Evolutionary conservation across 139 green algal genomes (phyloP).

Genomic region (Yamagishiella unicocca): DNA sequence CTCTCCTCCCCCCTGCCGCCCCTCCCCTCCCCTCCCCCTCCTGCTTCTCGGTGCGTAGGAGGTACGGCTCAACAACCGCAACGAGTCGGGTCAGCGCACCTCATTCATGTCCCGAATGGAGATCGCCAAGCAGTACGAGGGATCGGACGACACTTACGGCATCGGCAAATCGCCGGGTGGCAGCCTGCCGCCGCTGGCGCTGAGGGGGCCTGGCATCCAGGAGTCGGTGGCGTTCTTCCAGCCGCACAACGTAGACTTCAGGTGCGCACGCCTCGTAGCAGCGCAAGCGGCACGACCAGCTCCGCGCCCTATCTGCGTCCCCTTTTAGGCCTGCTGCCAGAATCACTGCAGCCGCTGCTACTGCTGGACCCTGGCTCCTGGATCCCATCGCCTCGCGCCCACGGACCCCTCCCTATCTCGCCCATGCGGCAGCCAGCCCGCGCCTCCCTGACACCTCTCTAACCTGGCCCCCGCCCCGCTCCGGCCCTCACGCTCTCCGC

Average conservation of each 20-base stretch:
- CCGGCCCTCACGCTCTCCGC: background rate
- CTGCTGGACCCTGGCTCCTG: background rate
- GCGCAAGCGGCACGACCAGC: background rate
- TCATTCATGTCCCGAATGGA: conserved; percentile 61
- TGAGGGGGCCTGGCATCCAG: no score
- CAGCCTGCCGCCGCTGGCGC: no score
- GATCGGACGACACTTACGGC: no score
- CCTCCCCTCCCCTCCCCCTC: no score
- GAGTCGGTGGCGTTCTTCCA: conserved; percentile 79
- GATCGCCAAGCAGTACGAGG: conserved; percentile 54
- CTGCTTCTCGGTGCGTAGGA: background rate
- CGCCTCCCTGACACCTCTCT: background rate
- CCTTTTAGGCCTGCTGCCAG: no score
- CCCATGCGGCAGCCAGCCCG: background rate
- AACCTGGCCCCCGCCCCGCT: background rate
- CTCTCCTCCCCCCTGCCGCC: background rate
- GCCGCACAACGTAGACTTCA: conserved; percentile 96
- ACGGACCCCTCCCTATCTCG: background rate
- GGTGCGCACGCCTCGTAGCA: conserved; percentile 44
- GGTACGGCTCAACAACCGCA: conserved; percentile 2
- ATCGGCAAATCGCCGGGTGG: no score
- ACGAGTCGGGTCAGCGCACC: conserved; percentile 39
- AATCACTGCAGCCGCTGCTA: no score
- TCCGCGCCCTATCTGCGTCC: no score
- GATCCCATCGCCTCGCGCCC: no score